These are phyloP conservation scores for Plasmodium falciparum DNA, from an alignment of 169 alveolate species.

Conservation along the genomic window DNA sequence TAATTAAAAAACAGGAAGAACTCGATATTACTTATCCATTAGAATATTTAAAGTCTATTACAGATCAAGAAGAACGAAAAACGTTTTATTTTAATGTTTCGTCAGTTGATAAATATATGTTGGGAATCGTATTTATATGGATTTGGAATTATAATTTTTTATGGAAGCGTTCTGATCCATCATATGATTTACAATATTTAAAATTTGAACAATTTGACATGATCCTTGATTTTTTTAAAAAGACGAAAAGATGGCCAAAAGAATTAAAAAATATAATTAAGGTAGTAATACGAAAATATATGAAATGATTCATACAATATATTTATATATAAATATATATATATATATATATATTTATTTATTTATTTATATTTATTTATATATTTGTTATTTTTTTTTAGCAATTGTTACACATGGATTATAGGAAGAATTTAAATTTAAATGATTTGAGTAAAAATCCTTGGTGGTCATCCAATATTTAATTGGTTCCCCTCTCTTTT, in stretches of 20 bases:
- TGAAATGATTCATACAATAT: background rate
- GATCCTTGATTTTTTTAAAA: constrained; percentile 40
- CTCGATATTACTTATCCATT: constrained; percentile 41
- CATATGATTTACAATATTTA: constrained; percentile 79
- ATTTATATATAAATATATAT: background rate
- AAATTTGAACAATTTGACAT: constrained; percentile 36
- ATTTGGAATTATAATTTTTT: constrained; percentile 87
- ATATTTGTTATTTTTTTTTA: background rate
- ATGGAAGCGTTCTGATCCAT: constrained; percentile 85
- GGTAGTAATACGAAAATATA: background rate
- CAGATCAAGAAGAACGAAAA: constrained; percentile 73
- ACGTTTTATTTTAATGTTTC: constrained; percentile 82
- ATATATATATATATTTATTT: no score
- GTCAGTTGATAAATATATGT: constrained; percentile 80
- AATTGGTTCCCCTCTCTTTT: no score
- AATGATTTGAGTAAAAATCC: constrained; percentile 55
- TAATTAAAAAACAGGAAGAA: constrained; percentile 73
- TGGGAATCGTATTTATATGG: constrained; percentile 82
- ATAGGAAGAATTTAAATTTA: constrained; percentile 36
- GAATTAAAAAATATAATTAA: constrained; percentile 41
- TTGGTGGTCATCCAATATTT: constrained; percentile 54
- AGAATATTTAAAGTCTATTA: constrained; percentile 17
- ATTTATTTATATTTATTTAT: background rate
- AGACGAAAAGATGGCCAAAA: constrained; percentile 53
- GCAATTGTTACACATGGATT: constrained; percentile 46